These are phyloP conservation scores for Candolleomyces efflorescens DNA, from an alignment of 768 basidiomycete genomes.

Conservation along the genomic window DNA sequence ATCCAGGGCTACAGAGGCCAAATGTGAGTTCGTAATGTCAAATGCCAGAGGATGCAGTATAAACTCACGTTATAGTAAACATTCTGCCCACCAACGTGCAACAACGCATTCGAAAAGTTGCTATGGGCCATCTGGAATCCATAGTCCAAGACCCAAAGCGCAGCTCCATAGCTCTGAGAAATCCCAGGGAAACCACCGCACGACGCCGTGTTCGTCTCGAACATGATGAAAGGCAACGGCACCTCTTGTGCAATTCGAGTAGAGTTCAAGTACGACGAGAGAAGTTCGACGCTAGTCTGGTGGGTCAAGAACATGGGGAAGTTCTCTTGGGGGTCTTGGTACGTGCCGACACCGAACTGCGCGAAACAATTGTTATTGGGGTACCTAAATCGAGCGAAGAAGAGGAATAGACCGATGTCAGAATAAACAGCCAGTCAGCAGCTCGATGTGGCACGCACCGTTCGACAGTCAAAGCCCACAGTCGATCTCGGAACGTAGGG, in stretches of 20 bases:
- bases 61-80: constrained; percentile 59
- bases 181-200: constrained; percentile 68
- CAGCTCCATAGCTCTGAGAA: constrained; percentile 57
- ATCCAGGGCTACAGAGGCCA: constrained; percentile 41
- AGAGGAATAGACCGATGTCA: neutral
- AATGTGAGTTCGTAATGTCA: constrained; percentile 19
- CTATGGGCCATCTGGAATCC: constrained; percentile 51
- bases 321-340: constrained; percentile 35
- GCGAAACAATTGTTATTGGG: constrained; percentile 56
- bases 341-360: constrained; percentile 26
- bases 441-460: constrained; percentile 31
- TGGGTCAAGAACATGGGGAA: constrained; percentile 66
- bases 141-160: constrained; percentile 63
- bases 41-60: neutral
- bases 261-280: constrained; percentile 48
- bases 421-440: neutral
- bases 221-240: constrained; percentile 52
- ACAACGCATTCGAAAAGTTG: constrained; percentile 47
- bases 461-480: constrained; percentile 51
- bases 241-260: constrained; percentile 38
- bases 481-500: constrained; percentile 31
- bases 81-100: constrained; percentile 61
- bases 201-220: constrained; percentile 68
- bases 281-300: constrained; percentile 43
- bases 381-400: constrained; percentile 19